These are phyloP conservation scores for Epithemia pelagica DNA, from an alignment of 108 stramenopile genomes.

Conservation along the genomic window DNA sequence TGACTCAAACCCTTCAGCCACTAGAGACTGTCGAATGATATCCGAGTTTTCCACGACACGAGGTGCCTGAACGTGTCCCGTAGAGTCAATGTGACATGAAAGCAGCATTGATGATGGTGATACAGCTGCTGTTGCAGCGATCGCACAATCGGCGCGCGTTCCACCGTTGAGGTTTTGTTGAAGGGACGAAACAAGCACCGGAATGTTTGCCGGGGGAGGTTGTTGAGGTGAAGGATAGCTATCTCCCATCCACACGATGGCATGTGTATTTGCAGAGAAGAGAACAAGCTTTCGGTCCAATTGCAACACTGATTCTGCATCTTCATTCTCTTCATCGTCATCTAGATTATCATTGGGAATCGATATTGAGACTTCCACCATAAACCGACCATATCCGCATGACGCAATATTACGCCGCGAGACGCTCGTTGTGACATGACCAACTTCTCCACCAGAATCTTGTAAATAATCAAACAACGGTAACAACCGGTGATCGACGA, in stretches of 20 bases:
- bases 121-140: neutral
- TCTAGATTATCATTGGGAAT: slow-evolving; percentile 17
- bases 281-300: slow-evolving; percentile 32
- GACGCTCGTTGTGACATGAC: slow-evolving; percentile 18
- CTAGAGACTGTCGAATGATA: neutral
- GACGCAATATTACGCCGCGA: slow-evolving; percentile 25
- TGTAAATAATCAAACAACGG: slow-evolving; percentile 17
- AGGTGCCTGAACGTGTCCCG: slow-evolving; percentile 2
- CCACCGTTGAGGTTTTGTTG: neutral
- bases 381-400: slow-evolving; percentile 50
- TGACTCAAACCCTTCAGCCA: neutral
- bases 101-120: neutral
- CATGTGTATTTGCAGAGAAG: slow-evolving; percentile 28
- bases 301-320: slow-evolving; percentile 5
- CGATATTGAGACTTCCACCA: slow-evolving; percentile 35
- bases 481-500: slow-evolving; percentile 18
- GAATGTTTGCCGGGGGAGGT: neutral
- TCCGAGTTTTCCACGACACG: neutral
- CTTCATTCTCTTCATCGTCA: slow-evolving; percentile 12
- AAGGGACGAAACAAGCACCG: neutral
- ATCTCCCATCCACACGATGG: slow-evolving; percentile 44
- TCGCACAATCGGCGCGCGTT: neutral
- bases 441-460: slow-evolving; percentile 18
- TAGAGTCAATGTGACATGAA: neutral
- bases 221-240: slow-evolving; percentile 1